Conservation (phyloP, 2,329 filamentous ascomycete species). For the Neofusicoccum ribis region DNA sequence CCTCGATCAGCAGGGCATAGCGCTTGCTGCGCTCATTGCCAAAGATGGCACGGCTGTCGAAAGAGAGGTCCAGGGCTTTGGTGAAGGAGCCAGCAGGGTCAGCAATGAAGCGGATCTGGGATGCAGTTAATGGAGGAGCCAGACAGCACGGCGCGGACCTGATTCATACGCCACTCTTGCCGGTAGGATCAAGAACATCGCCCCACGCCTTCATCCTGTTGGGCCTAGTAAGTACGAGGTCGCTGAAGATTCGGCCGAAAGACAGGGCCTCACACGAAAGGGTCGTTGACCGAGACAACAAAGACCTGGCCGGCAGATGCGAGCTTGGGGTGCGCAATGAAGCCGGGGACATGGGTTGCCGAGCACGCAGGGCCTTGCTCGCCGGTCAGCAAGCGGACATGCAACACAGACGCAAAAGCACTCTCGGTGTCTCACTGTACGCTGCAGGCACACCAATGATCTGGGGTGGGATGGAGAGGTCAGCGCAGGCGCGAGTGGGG, state of each 20-base stretch:
- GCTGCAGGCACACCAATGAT: constrained; percentile 43
- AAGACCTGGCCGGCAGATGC: constrained; percentile 82
- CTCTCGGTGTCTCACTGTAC: constrained; percentile 36
- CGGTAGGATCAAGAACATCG: constrained; percentile 71
- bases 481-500: background rate
- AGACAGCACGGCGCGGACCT: constrained; percentile 21
- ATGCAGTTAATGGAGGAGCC: background rate
- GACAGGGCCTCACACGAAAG: constrained; percentile 69
- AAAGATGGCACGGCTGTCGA: constrained; percentile 78
- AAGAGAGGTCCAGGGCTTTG: constrained; percentile 77
- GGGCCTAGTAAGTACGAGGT: constrained; percentile 4
- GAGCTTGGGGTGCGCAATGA: constrained; percentile 75
- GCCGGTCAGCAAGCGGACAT: background rate
- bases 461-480: background rate
- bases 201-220: constrained; percentile 86
- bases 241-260: constrained; percentile 16
- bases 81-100: constrained; percentile 81
- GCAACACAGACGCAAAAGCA: background rate
- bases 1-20: constrained; percentile 78
- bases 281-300: constrained; percentile 89
- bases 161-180: constrained; percentile 66
- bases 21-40: constrained; percentile 82
- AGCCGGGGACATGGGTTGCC: constrained; percentile 77
- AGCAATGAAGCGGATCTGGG: constrained; percentile 81
- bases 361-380: constrained; percentile 59